Percentiles rank a stretch among this genome's conserved stretches.
Evolutionary conservation across 1,284 basidiomycete genomes (phyloP).

Genomic region (Cutaneotrichosporon cutaneum): DNA sequence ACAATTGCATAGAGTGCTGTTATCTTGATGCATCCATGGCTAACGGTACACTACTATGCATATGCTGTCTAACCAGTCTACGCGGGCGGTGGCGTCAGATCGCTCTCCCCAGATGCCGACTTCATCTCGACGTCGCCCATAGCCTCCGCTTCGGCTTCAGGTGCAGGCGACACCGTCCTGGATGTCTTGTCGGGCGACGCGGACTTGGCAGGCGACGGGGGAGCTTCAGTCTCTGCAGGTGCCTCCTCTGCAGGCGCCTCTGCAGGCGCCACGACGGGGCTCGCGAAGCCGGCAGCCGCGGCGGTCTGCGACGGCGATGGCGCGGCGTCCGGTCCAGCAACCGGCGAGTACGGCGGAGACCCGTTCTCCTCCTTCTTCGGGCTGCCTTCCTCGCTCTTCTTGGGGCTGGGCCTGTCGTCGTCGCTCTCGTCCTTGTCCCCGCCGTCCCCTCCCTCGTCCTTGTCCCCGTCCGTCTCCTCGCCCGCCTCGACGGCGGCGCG

Average conservation of each 20-base stretch:
- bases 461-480: constrained; percentile 1
- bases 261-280: background rate
- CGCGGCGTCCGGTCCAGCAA: too few relatives aligned
- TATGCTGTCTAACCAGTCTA: background rate
- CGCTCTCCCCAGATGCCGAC: constrained; percentile 3
- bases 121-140: constrained; percentile 7
- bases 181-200: background rate
- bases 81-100: constrained; percentile 1
- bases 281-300: background rate
- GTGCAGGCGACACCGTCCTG: background rate
- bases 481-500: constrained; percentile 4
- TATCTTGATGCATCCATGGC: background rate
- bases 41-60: background rate
- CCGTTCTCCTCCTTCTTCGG: background rate
- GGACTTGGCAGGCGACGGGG: background rate
- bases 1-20: background rate
- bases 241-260: too few relatives aligned
- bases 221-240: background rate
- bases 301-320: too few relatives aligned
- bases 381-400: background rate
- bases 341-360: background rate
- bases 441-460: constrained; percentile 8
- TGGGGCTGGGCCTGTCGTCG: background rate
- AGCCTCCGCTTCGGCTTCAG: background rate
- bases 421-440: constrained; percentile 15